Percentiles rank a stretch among this genome's conserved stretches.
Conservation (phyloP, 441 rosid genomes). For the Melastoma candidum region DNA sequence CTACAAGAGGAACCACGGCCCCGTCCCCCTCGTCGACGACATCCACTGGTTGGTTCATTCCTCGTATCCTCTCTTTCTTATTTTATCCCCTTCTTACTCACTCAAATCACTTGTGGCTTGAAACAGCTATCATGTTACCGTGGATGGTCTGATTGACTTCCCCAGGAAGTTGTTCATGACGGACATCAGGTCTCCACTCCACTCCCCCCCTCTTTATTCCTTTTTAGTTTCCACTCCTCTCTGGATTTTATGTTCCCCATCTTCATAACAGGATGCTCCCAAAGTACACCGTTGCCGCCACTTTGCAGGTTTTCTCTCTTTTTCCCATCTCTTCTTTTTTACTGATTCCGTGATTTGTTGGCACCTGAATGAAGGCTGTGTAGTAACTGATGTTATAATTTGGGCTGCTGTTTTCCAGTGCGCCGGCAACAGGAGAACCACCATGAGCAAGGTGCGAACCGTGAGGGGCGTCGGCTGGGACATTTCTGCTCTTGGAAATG, state of each 20-base stretch:
- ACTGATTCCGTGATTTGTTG: too few relatives aligned
- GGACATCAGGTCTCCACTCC: constrained; percentile 46
- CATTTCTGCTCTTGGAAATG: constrained; percentile 87
- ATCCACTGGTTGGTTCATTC: constrained; percentile 35
- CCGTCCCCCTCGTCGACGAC: constrained; percentile 72
- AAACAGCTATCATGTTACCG: constrained; percentile 48
- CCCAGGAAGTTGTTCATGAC: constrained; percentile 50
- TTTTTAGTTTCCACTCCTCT: constrained; percentile 1
- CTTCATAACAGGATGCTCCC: constrained; percentile 57
- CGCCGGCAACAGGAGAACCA: constrained; percentile 99
- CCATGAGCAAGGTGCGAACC: constrained; percentile 75
- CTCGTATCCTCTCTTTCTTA: too few relatives aligned
- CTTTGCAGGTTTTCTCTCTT: constrained; percentile 51
- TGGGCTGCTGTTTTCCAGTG: constrained; percentile 39
- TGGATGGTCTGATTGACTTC: constrained; percentile 46
- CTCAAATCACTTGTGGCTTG: constrained; percentile 13
- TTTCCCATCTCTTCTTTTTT: neutral
- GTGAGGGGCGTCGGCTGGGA: constrained; percentile 99
- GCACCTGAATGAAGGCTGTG: too few relatives aligned
- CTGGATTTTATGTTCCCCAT: constrained; percentile 6
- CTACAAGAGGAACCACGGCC: constrained; percentile 96
- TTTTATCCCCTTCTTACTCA: neutral
- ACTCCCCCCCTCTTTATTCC: neutral
- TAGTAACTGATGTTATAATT: neutral
- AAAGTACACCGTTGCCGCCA: constrained; percentile 65